Evolutionary conservation across 768 basidiomycete genomes (phyloP).

Genomic region (Mycena haematopus): DNA sequence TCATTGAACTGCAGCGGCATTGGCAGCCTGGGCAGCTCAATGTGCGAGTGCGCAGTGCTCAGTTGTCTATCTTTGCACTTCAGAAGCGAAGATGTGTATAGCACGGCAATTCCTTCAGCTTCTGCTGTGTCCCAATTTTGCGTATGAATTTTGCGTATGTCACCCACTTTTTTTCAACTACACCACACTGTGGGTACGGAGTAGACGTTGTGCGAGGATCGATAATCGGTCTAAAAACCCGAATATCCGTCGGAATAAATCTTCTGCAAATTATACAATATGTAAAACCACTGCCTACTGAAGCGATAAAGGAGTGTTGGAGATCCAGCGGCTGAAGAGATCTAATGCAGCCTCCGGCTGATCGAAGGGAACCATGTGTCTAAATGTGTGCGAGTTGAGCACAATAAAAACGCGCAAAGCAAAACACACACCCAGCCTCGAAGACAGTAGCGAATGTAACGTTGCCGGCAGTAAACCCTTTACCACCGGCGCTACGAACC

Average conservation of each 20-base stretch:
- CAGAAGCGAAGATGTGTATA: no score
- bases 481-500: slow-evolving; percentile 73
- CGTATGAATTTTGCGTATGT: no score
- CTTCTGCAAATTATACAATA: background rate
- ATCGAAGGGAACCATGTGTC: slow-evolving; percentile 91
- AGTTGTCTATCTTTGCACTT: no score
- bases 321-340: slow-evolving; percentile 27
- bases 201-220: no score
- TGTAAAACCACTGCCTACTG: background rate
- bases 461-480: slow-evolving; percentile 75
- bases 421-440: slow-evolving; percentile 74
- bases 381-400: slow-evolving; percentile 35
- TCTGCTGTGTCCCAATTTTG: no score
- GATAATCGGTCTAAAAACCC: no score
- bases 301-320: slow-evolving; percentile 24
- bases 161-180: no score
- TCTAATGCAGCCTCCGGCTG: slow-evolving; percentile 83
- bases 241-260: background rate
- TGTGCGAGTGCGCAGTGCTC: no score
- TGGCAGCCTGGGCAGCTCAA: no score
- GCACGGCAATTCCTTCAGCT: no score
- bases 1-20: no score
- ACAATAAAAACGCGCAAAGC: background rate
- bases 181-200: no score
- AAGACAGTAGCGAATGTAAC: slow-evolving; percentile 80